These are phyloP conservation scores for Xylogone sp. DNA, from an alignment of 2,329 filamentous ascomycete genomes.

Conservation along the genomic window DNA sequence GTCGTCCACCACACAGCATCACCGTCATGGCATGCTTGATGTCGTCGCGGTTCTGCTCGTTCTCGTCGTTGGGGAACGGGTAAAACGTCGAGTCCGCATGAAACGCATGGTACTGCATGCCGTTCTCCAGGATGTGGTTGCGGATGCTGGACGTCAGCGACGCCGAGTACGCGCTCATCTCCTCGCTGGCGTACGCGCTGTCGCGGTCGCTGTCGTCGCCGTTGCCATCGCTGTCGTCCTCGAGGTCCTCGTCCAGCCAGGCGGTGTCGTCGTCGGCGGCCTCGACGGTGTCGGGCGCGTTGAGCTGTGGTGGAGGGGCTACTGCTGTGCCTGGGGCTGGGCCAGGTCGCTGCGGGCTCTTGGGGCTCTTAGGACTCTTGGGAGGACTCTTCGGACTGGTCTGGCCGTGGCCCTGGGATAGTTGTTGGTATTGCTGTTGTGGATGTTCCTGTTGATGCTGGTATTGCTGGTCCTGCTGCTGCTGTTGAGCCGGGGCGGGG, in stretches of 20 bases:
- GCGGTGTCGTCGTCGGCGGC: background rate
- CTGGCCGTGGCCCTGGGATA: too few relatives aligned
- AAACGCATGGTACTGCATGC: slow-evolving; percentile 50
- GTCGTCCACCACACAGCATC: slow-evolving; percentile 35
- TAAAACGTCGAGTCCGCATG: slow-evolving; percentile 35
- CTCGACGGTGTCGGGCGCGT: background rate
- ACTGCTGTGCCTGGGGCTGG: too few relatives aligned
- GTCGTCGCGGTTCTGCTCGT: slow-evolving; percentile 42
- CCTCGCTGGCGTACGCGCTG: slow-evolving; percentile 3
- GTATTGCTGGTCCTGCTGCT: too few relatives aligned
- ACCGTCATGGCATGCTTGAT: slow-evolving; percentile 23
- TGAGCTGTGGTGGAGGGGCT: background rate
- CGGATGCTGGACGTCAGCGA: slow-evolving; percentile 30
- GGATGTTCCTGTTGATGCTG: too few relatives aligned
- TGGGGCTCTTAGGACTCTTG: too few relatives aligned
- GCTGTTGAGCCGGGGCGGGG: too few relatives aligned
- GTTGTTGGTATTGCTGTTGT: too few relatives aligned
- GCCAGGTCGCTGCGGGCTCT: too few relatives aligned
- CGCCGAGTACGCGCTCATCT: slow-evolving; percentile 5
- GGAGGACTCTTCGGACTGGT: too few relatives aligned
- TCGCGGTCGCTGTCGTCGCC: slow-evolving; percentile 1
- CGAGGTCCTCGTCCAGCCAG: background rate
- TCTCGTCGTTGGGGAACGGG: slow-evolving; percentile 39
- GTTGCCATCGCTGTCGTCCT: background rate
- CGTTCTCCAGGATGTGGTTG: slow-evolving; percentile 50